Evolutionary conservation across 345 rosid species (phyloP).

Genomic region (Brassica juncea): DNA sequence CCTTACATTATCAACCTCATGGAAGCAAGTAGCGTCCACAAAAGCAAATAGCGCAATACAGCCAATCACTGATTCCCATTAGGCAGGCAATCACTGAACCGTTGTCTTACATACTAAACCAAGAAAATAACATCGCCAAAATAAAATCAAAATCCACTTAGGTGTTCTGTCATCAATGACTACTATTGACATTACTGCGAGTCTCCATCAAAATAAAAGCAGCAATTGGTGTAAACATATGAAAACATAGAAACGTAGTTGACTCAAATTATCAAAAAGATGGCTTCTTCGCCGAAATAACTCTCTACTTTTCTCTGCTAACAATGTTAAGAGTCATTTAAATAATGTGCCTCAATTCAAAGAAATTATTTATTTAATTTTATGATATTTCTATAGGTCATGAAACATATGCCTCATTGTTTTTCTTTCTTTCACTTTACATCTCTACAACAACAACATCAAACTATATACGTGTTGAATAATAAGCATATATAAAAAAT

Average conservation of each 20-base stretch:
- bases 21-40: neutral
- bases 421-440: neutral
- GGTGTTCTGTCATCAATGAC: neutral
- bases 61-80: neutral
- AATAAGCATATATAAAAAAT: neutral
- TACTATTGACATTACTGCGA: neutral
- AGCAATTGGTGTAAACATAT: neutral
- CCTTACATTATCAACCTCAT: neutral
- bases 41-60: neutral
- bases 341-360: constrained; percentile 19
- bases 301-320: neutral
- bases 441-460: neutral
- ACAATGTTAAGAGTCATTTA: constrained; percentile 16
- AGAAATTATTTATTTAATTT: neutral
- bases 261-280: constrained; percentile 14
- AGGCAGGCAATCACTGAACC: neutral
- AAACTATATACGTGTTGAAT: constrained; percentile 33
- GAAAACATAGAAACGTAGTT: constrained; percentile 14
- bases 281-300: constrained; percentile 5
- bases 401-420: constrained; percentile 27
- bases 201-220: neutral
- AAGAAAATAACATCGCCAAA: neutral
- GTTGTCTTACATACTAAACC: neutral
- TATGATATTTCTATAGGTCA: neutral
- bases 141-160: neutral